These are phyloP conservation scores for Apiospora sp. DNA, from an alignment of 2,329 filamentous ascomycete species.

Conservation along the genomic window DNA sequence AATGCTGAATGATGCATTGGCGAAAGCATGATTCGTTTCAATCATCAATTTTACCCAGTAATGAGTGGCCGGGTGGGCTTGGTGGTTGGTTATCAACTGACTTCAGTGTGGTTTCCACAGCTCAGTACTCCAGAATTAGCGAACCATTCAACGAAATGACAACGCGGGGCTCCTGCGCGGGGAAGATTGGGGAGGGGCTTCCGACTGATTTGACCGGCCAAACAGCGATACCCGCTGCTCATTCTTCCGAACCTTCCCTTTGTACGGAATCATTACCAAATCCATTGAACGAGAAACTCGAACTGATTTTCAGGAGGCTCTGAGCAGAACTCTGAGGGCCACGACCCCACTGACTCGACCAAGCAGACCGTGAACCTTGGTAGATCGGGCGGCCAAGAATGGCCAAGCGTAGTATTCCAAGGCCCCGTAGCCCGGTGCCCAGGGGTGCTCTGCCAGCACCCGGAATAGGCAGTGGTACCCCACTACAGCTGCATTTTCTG, in stretches of 20 bases:
- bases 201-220: not conserved
- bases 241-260: not conserved
- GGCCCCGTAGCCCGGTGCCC: not conserved
- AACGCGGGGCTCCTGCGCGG: conserved; percentile 17
- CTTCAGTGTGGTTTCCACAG: not conserved
- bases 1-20: not conserved
- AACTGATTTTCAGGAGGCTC: not conserved
- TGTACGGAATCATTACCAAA: not conserved
- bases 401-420: not conserved
- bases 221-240: not conserved
- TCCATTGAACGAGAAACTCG: not conserved
- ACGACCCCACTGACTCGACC: not conserved
- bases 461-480: not conserved
- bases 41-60: not conserved
- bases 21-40: not conserved
- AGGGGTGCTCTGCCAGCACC: not conserved
- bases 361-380: not conserved
- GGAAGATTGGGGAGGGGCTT: not conserved
- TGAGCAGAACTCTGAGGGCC: not conserved
- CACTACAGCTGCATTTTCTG: not conserved
- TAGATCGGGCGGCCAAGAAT: not conserved
- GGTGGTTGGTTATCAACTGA: not conserved
- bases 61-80: not conserved
- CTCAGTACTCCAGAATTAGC: not conserved
- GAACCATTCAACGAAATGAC: conserved; percentile 7